phyloP scores from a whole-genome alignment of 192 early-diverging fungal species.

The Backusella macrospora region DNA sequence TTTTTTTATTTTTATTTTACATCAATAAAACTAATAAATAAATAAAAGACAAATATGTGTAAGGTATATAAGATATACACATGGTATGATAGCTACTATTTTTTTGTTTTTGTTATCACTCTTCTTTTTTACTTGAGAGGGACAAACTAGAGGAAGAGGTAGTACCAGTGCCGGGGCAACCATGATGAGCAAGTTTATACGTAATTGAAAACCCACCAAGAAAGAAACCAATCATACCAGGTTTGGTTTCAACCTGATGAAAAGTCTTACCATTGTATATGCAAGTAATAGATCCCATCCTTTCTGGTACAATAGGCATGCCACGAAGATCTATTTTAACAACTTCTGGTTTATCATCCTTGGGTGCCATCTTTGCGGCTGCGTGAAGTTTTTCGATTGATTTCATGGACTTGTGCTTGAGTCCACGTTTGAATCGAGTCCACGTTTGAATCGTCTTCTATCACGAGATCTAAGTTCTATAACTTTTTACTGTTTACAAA shows the following conservation, averaged over 20 bases:
- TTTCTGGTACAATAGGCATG: conserved; percentile 99
- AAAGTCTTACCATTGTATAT: conserved; percentile 99
- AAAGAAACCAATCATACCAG: conserved; percentile 36
- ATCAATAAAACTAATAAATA: not conserved
- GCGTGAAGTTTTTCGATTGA: conserved; percentile 98
- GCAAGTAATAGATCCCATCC: conserved; percentile 94
- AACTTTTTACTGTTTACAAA: conserved; percentile 52
- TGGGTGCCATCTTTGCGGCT: conserved; percentile 89
- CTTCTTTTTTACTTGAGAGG: conserved; percentile 72
- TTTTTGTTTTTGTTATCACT: too few relatives aligned
- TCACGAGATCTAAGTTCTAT: conserved; percentile 91
- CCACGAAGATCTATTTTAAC: conserved; percentile 99
- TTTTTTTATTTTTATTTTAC: not conserved
- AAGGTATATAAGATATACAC: not conserved
- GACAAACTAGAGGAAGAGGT: conserved; percentile 94
- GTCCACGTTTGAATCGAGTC: conserved; percentile 49
- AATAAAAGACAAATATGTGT: too few relatives aligned
- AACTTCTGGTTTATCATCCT: conserved; percentile 88
- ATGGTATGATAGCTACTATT: not conserved
- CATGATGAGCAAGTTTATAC: conserved; percentile 99
- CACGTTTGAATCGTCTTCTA: conserved; percentile 97
- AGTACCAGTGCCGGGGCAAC: conserved; percentile 99
- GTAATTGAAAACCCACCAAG: conserved; percentile 63
- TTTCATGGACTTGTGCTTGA: conserved; percentile 96
- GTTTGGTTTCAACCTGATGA: conserved; percentile 97